Evolutionary conservation across 2,329 filamentous ascomycete genomes (phyloP), one percentile per base, ranked within the genome.

Genomic region (Pestalotiopsis sp.): DNA sequence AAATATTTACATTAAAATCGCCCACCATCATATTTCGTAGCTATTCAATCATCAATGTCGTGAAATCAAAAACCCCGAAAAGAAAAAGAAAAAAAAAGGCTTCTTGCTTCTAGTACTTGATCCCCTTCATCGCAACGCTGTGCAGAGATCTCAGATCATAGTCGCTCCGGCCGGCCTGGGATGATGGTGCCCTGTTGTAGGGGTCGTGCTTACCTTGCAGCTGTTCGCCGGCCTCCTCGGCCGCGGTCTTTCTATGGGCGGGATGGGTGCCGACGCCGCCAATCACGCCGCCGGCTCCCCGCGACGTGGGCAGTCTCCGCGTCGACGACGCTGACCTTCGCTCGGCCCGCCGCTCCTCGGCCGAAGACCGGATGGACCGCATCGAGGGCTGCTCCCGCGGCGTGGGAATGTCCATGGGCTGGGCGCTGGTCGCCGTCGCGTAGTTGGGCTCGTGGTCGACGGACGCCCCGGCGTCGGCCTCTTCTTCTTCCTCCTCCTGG

Each of bases 81-180:
- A 59, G 2, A 59, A 59, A 59, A 31, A 27, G 17, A 59, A 59
- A 17, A 69, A 69, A 67, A 70, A 67, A 69, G 57, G 67, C 68
- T 57, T 52, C 13, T 38, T 27, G 31, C 31, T 23, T 49, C 66
- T 70, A 67, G 65, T 66, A 75, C 72, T 77, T 77, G 65, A 76
- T 63, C 64, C 75, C 75, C 45, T 75, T 72, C 74, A 78, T 71
- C 25, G 75, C 75, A 59, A 78, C 75, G 58, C 74, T 77, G 70
- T 76, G 75, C 76, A 78, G 74, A 13, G 76, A 78, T 68, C 73
- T 72, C 52, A 73, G 61, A 62, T 62, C 59, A 62, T 62, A 62
- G 59, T 62, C 59, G 11, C 23, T 31, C 13, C 38, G 23, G 27
- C 59, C 59, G 20, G 11, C 23, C 4, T 27, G 11, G 45, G 27